phyloP scores from a whole-genome alignment of 305 asterid genomes.

The Fraxinus velutina region DNA sequence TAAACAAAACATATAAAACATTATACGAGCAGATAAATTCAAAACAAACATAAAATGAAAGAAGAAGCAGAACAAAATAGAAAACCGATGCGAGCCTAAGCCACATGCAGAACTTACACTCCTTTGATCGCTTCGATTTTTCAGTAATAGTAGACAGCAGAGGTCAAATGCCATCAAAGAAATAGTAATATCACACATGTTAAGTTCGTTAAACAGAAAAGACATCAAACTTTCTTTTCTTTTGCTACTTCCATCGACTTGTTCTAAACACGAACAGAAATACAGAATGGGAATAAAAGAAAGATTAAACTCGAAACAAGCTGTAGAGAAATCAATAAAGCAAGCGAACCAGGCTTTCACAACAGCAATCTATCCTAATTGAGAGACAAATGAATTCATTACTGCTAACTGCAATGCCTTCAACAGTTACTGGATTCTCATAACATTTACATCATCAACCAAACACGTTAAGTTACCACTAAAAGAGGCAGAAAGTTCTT shows the following conservation, averaged over 20 bases:
- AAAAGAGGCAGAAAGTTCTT: background rate
- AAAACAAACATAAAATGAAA: slow-evolving; percentile 12
- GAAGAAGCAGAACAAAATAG: background rate
- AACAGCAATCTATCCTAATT: background rate
- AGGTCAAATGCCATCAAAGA: background rate
- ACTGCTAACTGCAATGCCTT: background rate
- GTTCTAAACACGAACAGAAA: background rate
- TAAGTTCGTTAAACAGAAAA: background rate
- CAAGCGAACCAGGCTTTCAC: background rate
- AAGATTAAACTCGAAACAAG: background rate
- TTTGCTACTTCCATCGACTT: background rate
- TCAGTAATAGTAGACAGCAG: background rate
- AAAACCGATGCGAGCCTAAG: background rate
- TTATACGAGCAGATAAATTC: background rate
- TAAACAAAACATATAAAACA: background rate
- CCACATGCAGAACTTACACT: background rate
- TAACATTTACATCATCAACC: background rate
- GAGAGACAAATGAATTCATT: background rate
- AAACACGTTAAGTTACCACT: background rate
- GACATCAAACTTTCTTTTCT: background rate
- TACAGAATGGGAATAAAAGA: background rate
- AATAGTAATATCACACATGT: background rate
- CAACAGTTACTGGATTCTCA: background rate
- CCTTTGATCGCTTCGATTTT: background rate
- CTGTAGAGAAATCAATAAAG: background rate